A percentile compares a stretch with the other conserved stretches of the same genome.
These are phyloP conservation scores for Antitrichia curtipendula DNA, from an alignment of 225 moss, liverwort and hornwort species.

Conservation along the genomic window DNA sequence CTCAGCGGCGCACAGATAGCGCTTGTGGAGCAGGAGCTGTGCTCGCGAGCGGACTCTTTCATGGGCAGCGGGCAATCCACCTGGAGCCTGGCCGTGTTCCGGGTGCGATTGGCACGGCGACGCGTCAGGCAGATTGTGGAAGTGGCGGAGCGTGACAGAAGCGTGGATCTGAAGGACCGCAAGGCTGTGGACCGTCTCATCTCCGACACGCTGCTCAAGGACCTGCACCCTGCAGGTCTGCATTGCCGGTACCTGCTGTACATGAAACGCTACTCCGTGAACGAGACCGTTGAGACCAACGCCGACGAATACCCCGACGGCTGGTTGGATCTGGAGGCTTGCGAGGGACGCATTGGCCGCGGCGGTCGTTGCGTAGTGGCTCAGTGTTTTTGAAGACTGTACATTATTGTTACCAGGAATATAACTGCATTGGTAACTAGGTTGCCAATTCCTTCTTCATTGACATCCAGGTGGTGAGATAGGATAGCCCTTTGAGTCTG, in stretches of 20 bases:
- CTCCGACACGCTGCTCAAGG: constrained; percentile 10
- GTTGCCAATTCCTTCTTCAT: neutral
- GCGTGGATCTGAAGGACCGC: neutral
- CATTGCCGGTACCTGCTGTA: constrained; percentile 20
- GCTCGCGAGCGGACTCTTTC: constrained; percentile 42
- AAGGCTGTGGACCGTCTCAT: constrained; percentile 1
- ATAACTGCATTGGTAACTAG: too few relatives aligned
- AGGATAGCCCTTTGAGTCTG: neutral
- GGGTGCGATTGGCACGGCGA: constrained; percentile 26
- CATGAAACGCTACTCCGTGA: constrained; percentile 12
- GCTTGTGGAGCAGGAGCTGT: constrained; percentile 73
- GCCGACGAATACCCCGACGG: constrained; percentile 40
- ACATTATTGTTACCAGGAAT: neutral
- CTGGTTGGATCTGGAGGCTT: constrained; percentile 46
- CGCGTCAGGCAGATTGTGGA: constrained; percentile 6
- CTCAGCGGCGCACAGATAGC: constrained; percentile 57
- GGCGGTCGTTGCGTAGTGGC: constrained; percentile 38
- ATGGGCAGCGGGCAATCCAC: constrained; percentile 70
- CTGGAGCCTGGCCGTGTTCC: constrained; percentile 64
- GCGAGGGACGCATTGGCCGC: constrained; percentile 36
- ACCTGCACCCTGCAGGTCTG: constrained; percentile 31
- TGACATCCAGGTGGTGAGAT: neutral
- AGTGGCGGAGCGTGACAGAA: neutral
- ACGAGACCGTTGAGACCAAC: constrained; percentile 18
- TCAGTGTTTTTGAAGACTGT: constrained; percentile 19